Evolutionary conservation across 2,329 filamentous ascomycete species (phyloP), one percentile per base, ranked within the genome.

Genomic region (Colletotrichum chlorophyti): DNA sequence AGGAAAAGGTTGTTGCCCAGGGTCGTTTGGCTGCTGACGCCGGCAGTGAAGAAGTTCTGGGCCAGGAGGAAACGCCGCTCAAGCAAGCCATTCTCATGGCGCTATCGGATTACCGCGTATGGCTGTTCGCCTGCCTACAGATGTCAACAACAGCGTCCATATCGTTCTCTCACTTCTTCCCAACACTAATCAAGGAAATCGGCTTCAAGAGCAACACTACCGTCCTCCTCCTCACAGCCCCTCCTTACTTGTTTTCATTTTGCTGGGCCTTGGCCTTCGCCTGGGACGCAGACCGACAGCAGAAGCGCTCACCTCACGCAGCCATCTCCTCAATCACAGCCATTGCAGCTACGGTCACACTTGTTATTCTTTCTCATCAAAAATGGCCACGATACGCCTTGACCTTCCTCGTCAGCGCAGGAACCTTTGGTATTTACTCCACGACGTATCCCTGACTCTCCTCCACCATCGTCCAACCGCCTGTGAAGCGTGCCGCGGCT

Each of bases 211-310:
- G 48, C 14, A 65, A 63, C 6, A 59, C 57, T 2, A 68, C 66
- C 21, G 37, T 42, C 0, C 63, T 71, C 29, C 60, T 72, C 1
- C 65, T 72, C 19, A 70, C 68, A 5, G 65, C 69, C 0, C 70
- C 70, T 8, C 70, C 70, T 0, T 72, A 66, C 23, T 24, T 57
- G 11, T 43, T 57, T 12, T 40, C 43, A 10, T 32, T 35, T 15
- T 21, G 35, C 45, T 37, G 45, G 45, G 21, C 45, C 6, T n/a
- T 48, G 12, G 14, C 27, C 6, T 6, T 49, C 9, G 23, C 62
- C 29, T 60, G 55, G 50, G 24, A 50, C n/a, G 48, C 60, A 3
- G 57, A 57, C 43, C 34, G 57, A 8, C 19, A 31, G 1, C 9
- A 57, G 15, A 52, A 62, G 17, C 11, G 57, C 3, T 57, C 46